These are phyloP conservation scores for Cyberlindnera saturnus DNA, from an alignment of 805 yeast species.

Conservation along the genomic window DNA sequence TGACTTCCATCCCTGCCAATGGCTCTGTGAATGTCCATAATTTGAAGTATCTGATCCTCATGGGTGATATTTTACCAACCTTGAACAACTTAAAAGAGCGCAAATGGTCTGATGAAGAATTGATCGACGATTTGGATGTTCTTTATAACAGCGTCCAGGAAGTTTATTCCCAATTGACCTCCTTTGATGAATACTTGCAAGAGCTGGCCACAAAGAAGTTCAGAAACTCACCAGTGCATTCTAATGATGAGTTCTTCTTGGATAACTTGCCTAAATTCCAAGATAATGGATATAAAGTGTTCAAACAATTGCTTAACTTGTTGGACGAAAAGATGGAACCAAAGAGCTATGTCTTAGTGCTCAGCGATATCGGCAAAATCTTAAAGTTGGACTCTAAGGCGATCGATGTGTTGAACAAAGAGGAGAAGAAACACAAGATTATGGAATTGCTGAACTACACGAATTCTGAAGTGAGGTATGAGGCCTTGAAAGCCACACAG, in stretches of 20 bases:
- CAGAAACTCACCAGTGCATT: constrained; percentile 90
- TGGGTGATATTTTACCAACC: constrained; percentile 69
- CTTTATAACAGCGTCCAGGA: constrained; percentile 59
- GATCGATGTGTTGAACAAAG: constrained; percentile 42
- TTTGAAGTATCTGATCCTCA: constrained; percentile 61
- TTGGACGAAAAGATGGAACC: constrained; percentile 36
- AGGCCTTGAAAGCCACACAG: constrained; percentile 95
- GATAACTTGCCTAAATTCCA: constrained; percentile 75
- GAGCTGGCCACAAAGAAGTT: constrained; percentile 77
- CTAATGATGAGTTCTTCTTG: constrained; percentile 82
- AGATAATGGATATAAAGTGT: constrained; percentile 67
- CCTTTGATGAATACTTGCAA: constrained; percentile 85
- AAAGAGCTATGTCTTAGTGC: constrained; percentile 49
- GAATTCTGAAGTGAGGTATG: constrained; percentile 86
- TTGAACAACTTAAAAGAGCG: constrained; percentile 70
- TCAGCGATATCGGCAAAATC: constrained; percentile 61
- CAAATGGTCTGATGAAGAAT: constrained; percentile 93
- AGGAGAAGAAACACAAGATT: constrained; percentile 67
- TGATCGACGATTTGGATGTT: constrained; percentile 60
- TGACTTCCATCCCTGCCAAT: constrained; percentile 35
- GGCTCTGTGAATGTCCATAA: constrained; percentile 35
- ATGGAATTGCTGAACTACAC: constrained; percentile 79
- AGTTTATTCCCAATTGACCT: constrained; percentile 73
- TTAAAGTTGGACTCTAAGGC: constrained; percentile 60
- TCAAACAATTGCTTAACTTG: constrained; percentile 53